Base-by-base conservation (phyloP, 2,329 filamentous ascomycete genomes). In the Cyphellophora attinorum region DNA sequence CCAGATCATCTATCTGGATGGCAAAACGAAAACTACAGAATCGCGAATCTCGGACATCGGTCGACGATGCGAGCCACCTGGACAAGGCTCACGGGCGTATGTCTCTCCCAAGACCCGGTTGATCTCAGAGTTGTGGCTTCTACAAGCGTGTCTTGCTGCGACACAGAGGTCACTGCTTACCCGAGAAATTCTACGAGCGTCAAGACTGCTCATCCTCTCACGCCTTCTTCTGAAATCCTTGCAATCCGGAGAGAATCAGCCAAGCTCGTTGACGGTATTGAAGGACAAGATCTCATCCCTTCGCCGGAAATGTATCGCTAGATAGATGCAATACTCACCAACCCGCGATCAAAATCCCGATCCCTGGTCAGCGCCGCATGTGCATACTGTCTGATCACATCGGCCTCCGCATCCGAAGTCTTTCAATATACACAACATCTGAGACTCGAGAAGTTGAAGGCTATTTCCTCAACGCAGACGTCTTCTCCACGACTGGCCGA, bases 1-100 rank as follows among this genome's bases (percentile, higher is more conserved):
- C 60, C 79, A 79, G n/a, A 96, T 96, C 47, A 81, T 95, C 35
- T 73, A 79, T 41, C 94, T 96, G 85, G 81, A 85, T 47, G 61
- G 60, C 25, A 78, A 89, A 53, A 89, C 91, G 62, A 73, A 79
- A 41, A 63, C 67, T 10, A 80, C 85, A 11, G 85, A 94, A 57
- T 64, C 68, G 4, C 73, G 78, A 23, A 68, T 96, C 33, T 72
- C 72, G 11, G 68, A 69, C 39, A 80, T 94, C 62, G 84, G 85
- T 29, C 73, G 74, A 27, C 74, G 75, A 37, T 95, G 89, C 59
- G 86, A 88, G 33, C 73, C 84, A 23, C 44, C 44, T 19, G 27
- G 19, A 11, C 36, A 39, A 11, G 35, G 39, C 25, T 11, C 13
- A 8, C 11, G 30, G 15, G 17, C 12, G n/a, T 25, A 31, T 11